Evolutionary conservation across 768 basidiomycete genomes (phyloP), one percentile per base, ranked within the genome.

Genomic region (Amanita jacksonii): DNA sequence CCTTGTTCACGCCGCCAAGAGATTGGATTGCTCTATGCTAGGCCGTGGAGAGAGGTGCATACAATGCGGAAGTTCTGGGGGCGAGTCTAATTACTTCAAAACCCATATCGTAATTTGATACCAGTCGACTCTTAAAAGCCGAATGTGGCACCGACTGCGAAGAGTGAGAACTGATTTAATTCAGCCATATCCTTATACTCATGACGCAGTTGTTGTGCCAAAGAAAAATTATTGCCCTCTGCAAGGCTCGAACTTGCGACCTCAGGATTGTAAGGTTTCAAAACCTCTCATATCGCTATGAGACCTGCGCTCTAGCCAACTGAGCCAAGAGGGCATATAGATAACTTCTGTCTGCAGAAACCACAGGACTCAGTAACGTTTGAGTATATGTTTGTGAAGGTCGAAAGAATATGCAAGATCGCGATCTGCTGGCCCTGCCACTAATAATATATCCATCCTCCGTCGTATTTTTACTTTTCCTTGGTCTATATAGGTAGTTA

Each of bases 221-320:
- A n/a, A n/a, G 67, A 68, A 68, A 69, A 70, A 65, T 15, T 56
- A 28, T 6, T 49, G 48, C 48, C 48, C 43, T 38, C 48, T 44
- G 48, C 38, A 38, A 49, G 48, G 43, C 27, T 49, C 43, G 48
- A 49, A 45, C 48, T 49, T 44, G 44, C 44, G 47, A 48, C 42
- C 42, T 48, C 36, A 41, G 38, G 41, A 40, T 33, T 33, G 19
- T 6, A 56, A 51, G 53, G 49, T 3, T 0, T 2, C n/a, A 0
- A 0, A 16, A 20, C 51, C 55, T 50, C 52, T 66, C 66, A 66
- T 58, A 39, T 42, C 20, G 13, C 52, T 71, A 71, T 70, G 68
- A 71, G 68, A 71, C 69, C 69, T 68, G 69, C 68, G 69, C 68
- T 70, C 68, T 70, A 71, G 56, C 68, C 68, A 70, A 67, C 68